Percentiles rank a stretch among this genome's conserved stretches.
Conservation (phyloP, 805 yeast genomes). For the Barnettozyma sp. region DNA sequence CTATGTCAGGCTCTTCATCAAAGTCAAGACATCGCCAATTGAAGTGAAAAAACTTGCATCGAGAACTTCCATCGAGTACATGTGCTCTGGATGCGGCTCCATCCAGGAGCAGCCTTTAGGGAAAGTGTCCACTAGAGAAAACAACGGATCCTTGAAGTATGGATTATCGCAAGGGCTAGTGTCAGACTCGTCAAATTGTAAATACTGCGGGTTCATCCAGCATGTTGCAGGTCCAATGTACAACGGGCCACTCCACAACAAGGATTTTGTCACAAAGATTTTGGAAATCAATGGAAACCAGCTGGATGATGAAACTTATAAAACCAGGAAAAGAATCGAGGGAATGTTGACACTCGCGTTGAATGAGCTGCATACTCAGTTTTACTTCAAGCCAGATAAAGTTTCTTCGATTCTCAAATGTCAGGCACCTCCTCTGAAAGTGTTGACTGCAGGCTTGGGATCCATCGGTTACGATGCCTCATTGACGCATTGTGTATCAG, state of each 20-base stretch:
- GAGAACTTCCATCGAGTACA: conserved; percentile 68
- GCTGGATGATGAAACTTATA: conserved; percentile 53
- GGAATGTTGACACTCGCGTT: conserved; percentile 89
- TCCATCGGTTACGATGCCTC: conserved; percentile 79
- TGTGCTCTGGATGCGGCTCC: conserved; percentile 85
- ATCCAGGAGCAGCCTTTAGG: conserved; percentile 71
- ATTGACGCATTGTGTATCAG: conserved; percentile 81
- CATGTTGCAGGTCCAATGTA: conserved; percentile 97
- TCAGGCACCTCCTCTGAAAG: conserved; percentile 74
- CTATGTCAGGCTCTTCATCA: conserved; percentile 80
- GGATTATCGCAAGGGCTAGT: conserved; percentile 62
- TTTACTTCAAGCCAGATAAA: conserved; percentile 77
- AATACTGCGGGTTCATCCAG: conserved; percentile 59
- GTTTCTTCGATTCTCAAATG: conserved; percentile 70
- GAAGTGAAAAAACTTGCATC: conserved; percentile 75
- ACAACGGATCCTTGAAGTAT: conserved; percentile 41
- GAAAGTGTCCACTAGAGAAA: conserved; percentile 39
- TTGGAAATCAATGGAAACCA: conserved; percentile 43
- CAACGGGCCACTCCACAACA: conserved; percentile 72
- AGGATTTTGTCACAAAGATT: conserved; percentile 57
- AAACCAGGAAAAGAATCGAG: conserved; percentile 75
- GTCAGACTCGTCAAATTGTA: conserved; percentile 49
- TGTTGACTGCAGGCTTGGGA: conserved; percentile 72
- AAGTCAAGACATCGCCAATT: conserved; percentile 70
- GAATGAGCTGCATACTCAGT: conserved; percentile 65